Percentiles rank a stretch among this genome's conserved stretches.
Evolutionary conservation across 2,329 filamentous ascomycete genomes (phyloP).

Genomic region (Ascochyta clinopodiicola): DNA sequence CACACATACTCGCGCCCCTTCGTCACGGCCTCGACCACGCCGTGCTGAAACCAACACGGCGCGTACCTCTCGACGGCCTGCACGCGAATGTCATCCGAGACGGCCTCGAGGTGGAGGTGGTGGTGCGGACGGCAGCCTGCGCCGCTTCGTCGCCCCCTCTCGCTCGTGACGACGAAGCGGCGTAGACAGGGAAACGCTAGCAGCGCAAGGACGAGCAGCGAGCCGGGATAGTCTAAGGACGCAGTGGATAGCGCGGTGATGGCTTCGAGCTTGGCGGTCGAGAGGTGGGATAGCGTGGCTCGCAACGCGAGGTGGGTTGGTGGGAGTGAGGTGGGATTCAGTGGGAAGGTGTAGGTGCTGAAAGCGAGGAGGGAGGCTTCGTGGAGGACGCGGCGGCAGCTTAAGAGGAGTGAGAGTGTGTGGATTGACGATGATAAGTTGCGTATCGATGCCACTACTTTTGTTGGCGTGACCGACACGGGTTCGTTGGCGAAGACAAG

Average conservation of each 20-base stretch:
- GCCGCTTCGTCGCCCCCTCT: no score
- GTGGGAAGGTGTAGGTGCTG: conserved; percentile 5
- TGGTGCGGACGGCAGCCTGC: no score
- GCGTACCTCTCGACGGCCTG: background rate
- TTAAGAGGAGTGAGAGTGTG: conserved; percentile 17
- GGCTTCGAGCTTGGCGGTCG: background rate
- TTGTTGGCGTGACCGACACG: no score
- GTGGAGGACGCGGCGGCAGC: conserved; percentile 12
- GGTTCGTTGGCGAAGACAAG: conserved; percentile 5
- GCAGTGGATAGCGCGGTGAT: conserved; percentile 2
- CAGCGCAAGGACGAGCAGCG: conserved; percentile 7
- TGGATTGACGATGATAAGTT: background rate
- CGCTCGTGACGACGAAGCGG: background rate
- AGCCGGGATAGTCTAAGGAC: background rate
- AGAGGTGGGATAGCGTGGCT: background rate
- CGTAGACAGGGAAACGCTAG: conserved; percentile 7
- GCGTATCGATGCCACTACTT: no score
- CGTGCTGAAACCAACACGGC: background rate
- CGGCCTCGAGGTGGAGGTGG: no score
- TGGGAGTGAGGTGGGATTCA: background rate
- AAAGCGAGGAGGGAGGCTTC: conserved; percentile 18
- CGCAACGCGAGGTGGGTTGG: background rate
- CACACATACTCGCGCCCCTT: background rate
- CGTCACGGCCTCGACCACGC: background rate
- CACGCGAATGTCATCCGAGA: no score